Base-by-base conservation (phyloP, 2,329 filamentous ascomycete species). In the Fusarium vanettenii region DNA sequence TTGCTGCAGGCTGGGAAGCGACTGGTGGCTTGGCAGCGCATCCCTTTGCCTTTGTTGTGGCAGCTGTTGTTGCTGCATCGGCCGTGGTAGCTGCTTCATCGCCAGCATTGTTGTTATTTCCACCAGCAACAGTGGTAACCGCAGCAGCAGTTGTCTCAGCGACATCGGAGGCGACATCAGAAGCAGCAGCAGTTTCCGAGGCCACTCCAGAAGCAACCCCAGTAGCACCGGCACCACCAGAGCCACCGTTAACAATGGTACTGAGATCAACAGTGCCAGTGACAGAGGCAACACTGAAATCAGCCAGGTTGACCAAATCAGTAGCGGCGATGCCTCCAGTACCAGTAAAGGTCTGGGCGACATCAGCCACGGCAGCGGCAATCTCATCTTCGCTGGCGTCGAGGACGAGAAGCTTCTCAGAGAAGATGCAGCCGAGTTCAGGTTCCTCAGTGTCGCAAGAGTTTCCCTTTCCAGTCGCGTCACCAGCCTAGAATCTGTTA, bases 301-400 rank as follows among this genome's bases (percentile, higher is more conserved):
- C 64, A 8, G 63, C 64, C 6, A 75, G 50, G 60, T 73, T 60
- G n/a, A 75, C 72, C 13, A 75, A 37, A 6, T 75, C 70, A 5
- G 60, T 69, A 1, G 72, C 72, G 20, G 67, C 66, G 22, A 82
- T 81, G 35, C 74, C 77, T 9, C 80, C 81, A 10, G 80, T 82
- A 5, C 81, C 81, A 1, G 79, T 81, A 60, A 82, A 80, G 6
- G 81, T 82, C 27, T 79, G 77, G 59, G 76, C 66, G 45, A 83
- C 78, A 71, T 79, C 85, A 29, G 83, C 82, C 39, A 87, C 86
- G 6, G 87, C 88, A 10, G 86, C 84, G 13, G 80, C 75, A 70
- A 90, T 87, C 80, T 91, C 89, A 5, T 82, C 88, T 14, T 84
- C 82, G 1, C 85, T 87, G 25, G 87, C 87, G 70, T 90, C 89